Evolutionary conservation across 177 flowering plant genomes (phyloP), one percentile per base, ranked within the genome.

Genomic region (Vitis hybrid): DNA sequence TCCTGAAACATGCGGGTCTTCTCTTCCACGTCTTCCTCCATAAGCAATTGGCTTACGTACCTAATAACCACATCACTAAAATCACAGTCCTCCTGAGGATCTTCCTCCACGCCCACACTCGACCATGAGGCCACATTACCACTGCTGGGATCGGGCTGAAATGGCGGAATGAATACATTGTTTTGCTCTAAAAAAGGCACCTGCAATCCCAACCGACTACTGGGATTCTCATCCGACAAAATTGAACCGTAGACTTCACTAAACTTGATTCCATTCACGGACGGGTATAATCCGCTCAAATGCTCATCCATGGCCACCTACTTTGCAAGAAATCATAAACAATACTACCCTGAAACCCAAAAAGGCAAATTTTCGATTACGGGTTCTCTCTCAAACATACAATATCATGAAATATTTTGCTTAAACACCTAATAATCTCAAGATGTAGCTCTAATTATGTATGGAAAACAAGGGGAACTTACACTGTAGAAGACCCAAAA

Each of bases 11-110:
- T 79, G 56, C 81, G 80, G 1, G 77, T 55, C 73, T 80, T 82
- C 58, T 82, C 87, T 26, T 82, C 88, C 66, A 79, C 70, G 52
- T 87, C 85, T 61, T 87, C 90, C 70, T 87, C 90, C 90, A 87
- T 80, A 48, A 85, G 88, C 59, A 87, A 81, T 66, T 82, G 80
- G 61, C 54, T 81, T 19, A 87, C 85, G 65, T 81, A 83, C 74
- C 73, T 75, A 13, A 83, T 77, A 55, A 79, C 82, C 5, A 56
- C 78, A 77, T 86, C 90, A 75, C 81, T 82, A 68, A 83, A 80
- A 71, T 86, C 90, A 69, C 7, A 73, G 61, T 82, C 90, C 64
- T 81, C 90, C 39, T 52, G 76, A 0, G 70, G 26, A 52, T 80
- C 78, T 67, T 26, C 73, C 20, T 75, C 66, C 12, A 56, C 52